phyloP scores from a whole-genome alignment of 208 protist species.

The Angomonas deanei region DNA sequence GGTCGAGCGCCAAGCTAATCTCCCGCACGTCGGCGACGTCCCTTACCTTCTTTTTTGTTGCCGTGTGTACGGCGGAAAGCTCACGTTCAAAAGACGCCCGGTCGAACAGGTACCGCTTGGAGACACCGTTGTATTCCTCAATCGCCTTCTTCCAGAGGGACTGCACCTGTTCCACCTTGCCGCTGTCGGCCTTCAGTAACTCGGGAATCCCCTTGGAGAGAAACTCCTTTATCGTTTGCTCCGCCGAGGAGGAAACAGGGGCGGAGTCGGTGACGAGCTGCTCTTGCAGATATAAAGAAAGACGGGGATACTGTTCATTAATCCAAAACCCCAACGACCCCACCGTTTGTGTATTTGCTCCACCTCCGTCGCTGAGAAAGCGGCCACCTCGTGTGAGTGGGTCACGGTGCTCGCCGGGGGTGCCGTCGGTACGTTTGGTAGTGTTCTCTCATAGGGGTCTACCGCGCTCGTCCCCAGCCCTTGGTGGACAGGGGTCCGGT shows the following conservation, averaged over 20 bases:
- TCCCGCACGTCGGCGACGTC: conserved; percentile 23
- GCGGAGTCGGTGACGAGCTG: conserved; percentile 34
- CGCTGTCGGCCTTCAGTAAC: conserved; percentile 12
- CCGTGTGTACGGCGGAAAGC: conserved; percentile 26
- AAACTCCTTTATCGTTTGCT: conserved; percentile 54
- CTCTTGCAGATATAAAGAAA: conserved; percentile 49
- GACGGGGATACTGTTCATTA: conserved; percentile 43
- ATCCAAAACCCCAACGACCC: conserved; percentile 72
- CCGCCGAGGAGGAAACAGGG: conserved; percentile 53
- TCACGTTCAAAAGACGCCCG: conserved; percentile 35
- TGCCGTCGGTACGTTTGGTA: conserved; percentile 58
- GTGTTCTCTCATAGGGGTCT: conserved; percentile 74
- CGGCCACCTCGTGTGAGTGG: conserved; percentile 15
- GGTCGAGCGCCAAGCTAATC: conserved; percentile 53
- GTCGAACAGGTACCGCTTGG: conserved; percentile 42
- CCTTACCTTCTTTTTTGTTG: conserved; percentile 15
- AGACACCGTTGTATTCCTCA: conserved; percentile 22
- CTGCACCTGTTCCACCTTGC: conserved; percentile 16
- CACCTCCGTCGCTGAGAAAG: conserved; percentile 49
- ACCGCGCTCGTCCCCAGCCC: conserved; percentile 63
- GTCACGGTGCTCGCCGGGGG: conserved; percentile 57
- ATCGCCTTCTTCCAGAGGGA: conserved; percentile 37
- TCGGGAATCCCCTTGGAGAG: conserved; percentile 35
- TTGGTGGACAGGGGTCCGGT: conserved; percentile 67
- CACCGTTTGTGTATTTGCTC: conserved; percentile 25